Evolutionary conservation across 306 rosid species (phyloP).

Genomic region (Rubus parviflorus): DNA sequence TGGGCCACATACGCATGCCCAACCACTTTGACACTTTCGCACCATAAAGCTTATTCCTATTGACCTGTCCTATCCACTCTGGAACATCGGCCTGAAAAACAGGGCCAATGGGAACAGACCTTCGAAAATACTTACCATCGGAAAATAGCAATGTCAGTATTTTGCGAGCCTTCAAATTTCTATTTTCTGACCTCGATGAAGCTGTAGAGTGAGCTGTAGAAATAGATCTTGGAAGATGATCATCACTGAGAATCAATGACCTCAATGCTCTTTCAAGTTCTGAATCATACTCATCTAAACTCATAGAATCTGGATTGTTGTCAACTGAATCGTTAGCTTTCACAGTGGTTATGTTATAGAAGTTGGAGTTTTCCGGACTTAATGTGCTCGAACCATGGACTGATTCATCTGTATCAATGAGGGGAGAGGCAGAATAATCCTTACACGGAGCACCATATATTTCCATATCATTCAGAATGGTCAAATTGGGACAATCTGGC

Average conservation of each 20-base stretch:
- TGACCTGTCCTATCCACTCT: conserved; percentile 22
- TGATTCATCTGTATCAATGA: background rate
- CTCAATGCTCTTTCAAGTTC: background rate
- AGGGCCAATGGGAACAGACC: conserved; percentile 48
- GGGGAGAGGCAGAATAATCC: background rate
- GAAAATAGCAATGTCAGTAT: background rate
- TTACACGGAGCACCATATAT: conserved; percentile 4
- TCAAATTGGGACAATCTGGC: conserved; percentile 10
- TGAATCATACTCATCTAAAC: conserved; percentile 2
- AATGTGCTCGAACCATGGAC: conserved; percentile 11
- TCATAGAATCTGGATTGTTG: background rate
- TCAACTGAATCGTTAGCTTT: conserved; percentile 5
- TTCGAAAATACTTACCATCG: background rate
- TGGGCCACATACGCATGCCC: conserved; percentile 34
- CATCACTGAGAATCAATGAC: background rate
- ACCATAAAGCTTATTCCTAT: background rate
- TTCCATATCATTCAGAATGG: conserved; percentile 9
- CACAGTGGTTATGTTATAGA: conserved; percentile 14
- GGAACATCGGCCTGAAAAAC: conserved; percentile 47
- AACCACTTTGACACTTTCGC: conserved; percentile 20
- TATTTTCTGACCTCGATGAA: conserved; percentile 18
- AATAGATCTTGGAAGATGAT: background rate
- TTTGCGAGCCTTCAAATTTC: background rate
- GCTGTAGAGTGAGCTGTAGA: conserved; percentile 16
- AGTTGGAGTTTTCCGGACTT: conserved; percentile 5